These are phyloP conservation scores for Teunomyces tritomae DNA, from an alignment of 805 yeast species.

Conservation along the genomic window DNA sequence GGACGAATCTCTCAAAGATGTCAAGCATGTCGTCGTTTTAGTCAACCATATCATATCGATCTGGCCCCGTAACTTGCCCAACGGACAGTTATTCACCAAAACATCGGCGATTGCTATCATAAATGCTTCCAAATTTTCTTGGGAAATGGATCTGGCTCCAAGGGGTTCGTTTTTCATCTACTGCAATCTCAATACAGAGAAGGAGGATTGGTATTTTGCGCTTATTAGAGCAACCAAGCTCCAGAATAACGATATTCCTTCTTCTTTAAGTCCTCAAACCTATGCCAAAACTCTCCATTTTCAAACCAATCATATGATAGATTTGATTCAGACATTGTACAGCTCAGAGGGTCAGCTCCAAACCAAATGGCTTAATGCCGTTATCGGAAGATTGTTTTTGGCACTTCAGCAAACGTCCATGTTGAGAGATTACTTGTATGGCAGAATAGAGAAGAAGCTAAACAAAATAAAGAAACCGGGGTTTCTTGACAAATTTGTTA, in stretches of 20 bases:
- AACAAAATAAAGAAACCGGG: conserved; percentile 83
- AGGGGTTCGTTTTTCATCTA: conserved; percentile 57
- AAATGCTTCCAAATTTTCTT: conserved; percentile 20
- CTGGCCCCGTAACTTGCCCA: conserved; percentile 80
- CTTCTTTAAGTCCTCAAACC: conserved; percentile 43
- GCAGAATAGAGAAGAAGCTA: conserved; percentile 66
- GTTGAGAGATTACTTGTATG: conserved; percentile 55
- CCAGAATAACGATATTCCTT: conserved; percentile 10
- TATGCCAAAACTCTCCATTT: conserved; percentile 75
- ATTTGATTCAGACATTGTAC: conserved; percentile 71
- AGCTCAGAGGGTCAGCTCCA: conserved; percentile 81
- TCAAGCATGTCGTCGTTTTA: conserved; percentile 76
- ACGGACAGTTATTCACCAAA: conserved; percentile 78
- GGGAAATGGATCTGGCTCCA: conserved; percentile 23
- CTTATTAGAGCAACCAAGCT: conserved; percentile 64
- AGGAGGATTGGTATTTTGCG: conserved; percentile 92
- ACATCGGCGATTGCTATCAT: conserved; percentile 75
- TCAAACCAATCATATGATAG: conserved; percentile 67
- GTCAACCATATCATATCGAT: conserved; percentile 67
- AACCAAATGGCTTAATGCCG: conserved; percentile 88
- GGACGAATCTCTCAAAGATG: conserved; percentile 61
- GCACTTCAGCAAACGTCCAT: conserved; percentile 70
- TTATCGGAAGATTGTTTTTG: conserved; percentile 78
- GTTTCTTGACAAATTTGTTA: conserved; percentile 77
- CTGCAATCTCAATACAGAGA: conserved; percentile 73